Percentiles rank a stretch among this genome's conserved stretches.
Evolutionary conservation across 2,329 filamentous ascomycete species (phyloP).

Genomic region (Leptographium galeiforme): DNA sequence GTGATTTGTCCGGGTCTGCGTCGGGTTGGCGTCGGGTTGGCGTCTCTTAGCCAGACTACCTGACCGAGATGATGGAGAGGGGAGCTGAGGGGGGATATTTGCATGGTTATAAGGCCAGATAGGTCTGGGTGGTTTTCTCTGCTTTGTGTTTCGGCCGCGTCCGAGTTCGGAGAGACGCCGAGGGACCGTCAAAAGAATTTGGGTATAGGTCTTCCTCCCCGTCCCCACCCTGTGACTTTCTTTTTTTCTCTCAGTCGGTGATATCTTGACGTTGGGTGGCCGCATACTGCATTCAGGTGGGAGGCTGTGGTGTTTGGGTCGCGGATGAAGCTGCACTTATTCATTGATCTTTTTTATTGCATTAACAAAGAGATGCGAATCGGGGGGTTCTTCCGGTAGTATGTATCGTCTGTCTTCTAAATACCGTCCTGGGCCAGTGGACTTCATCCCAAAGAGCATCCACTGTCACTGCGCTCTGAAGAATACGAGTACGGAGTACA

Average conservation of each 20-base stretch:
- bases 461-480: neutral
- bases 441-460: neutral
- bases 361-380: neutral
- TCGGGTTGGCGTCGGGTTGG: neutral
- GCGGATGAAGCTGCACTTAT: slow-evolving; percentile 1
- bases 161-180: neutral
- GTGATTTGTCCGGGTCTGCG: neutral
- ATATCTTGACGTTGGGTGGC: slow-evolving; percentile 1
- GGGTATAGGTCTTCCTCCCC: neutral
- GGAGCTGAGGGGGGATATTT: neutral
- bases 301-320: slow-evolving; percentile 5
- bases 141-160: neutral
- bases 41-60: neutral
- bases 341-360: neutral
- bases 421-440: neutral
- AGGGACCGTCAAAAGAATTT: neutral
- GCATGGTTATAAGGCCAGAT: neutral
- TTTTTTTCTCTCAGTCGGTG: neutral
- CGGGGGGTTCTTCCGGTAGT: neutral
- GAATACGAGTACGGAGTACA: too few species aligned
- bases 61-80: neutral
- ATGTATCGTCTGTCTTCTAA: neutral
- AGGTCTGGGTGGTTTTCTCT: neutral
- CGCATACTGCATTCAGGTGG: slow-evolving; percentile 4
- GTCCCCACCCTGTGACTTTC: neutral